Percentiles rank a stretch among this genome's conserved stretches.
Conservation (phyloP, 306 rosid species). For the Vicia sativa region DNA sequence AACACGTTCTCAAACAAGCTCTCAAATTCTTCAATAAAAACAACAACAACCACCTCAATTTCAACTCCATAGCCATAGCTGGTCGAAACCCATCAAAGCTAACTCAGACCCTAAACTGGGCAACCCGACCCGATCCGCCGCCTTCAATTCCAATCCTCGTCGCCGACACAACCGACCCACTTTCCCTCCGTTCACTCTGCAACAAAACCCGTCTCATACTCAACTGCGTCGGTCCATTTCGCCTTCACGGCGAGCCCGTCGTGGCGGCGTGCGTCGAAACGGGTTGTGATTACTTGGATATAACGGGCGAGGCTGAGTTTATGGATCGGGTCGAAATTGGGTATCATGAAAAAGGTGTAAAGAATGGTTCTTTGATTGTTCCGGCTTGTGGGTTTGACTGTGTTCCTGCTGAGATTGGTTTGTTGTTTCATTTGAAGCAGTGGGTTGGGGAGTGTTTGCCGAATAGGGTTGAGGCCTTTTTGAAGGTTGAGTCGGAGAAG, state of each 20-base stretch:
- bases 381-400: conserved; percentile 95
- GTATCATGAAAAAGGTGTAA: conserved; percentile 47
- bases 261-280: conserved; percentile 68
- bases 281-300: conserved; percentile 81
- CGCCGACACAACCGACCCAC: conserved; percentile 64
- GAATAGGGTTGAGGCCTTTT: conserved; percentile 62
- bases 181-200: conserved; percentile 69
- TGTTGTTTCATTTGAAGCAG: conserved; percentile 73
- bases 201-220: conserved; percentile 65
- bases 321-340: conserved; percentile 72
- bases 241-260: conserved; percentile 77
- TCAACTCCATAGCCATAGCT: conserved; percentile 73
- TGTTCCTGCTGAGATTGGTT: conserved; percentile 83
- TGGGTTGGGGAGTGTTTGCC: conserved; percentile 60
- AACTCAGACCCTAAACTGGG: conserved; percentile 70
- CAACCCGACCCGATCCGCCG: conserved; percentile 56
- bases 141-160: conserved; percentile 59
- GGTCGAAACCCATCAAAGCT: conserved; percentile 67
- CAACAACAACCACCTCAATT: conserved; percentile 37
- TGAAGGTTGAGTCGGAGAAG: conserved; percentile 72
- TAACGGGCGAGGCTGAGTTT: conserved; percentile 90
- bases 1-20: conserved; percentile 70
- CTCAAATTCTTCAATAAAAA: conserved; percentile 76
- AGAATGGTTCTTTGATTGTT: conserved; percentile 65
- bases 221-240: conserved; percentile 94